These are phyloP conservation scores for Ceratobasidium sp. DNA, from an alignment of 1,284 basidiomycete genomes.

Conservation along the genomic window DNA sequence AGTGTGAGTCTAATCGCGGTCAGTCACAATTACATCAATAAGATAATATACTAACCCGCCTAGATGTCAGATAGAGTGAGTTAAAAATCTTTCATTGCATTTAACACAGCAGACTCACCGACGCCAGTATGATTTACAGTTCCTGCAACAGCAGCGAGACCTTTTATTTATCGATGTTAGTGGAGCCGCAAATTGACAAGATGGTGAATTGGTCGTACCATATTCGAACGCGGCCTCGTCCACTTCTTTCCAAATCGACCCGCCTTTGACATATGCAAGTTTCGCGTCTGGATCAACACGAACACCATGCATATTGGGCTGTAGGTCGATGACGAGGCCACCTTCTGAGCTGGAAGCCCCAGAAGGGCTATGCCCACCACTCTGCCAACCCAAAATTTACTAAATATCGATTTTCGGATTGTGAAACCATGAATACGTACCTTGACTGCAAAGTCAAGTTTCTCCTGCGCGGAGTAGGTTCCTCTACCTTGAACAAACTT, in stretches of 20 bases:
- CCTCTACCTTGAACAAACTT: constrained; percentile 33
- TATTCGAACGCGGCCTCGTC: constrained; percentile 45
- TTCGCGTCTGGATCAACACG: constrained; percentile 40
- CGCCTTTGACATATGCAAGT: constrained; percentile 46
- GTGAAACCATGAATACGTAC: constrained; percentile 63
- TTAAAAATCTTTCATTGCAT: constrained; percentile 20
- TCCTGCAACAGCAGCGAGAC: constrained; percentile 22
- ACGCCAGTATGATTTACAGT: constrained; percentile 26
- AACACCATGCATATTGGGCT: constrained; percentile 43
- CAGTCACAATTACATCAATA: neutral
- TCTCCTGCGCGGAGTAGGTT: neutral
- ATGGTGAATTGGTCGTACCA: constrained; percentile 19
- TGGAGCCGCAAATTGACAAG: neutral
- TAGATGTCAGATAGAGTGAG: neutral
- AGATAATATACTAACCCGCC: constrained; percentile 7
- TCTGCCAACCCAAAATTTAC: constrained; percentile 6
- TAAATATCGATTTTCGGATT: constrained; percentile 72
- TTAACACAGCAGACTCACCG: neutral
- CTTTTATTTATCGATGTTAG: neutral
- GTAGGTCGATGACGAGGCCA: constrained; percentile 47
- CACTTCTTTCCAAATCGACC: constrained; percentile 35
- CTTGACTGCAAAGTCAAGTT: constrained; percentile 39
- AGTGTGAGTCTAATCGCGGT: constrained; percentile 29
- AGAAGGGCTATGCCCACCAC: constrained; percentile 47
- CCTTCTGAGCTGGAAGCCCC: constrained; percentile 45